Evolutionary conservation across 2,329 filamentous ascomycete genomes (phyloP), one percentile per base, ranked within the genome.

Genomic region (Aspergillus terreus): DNA sequence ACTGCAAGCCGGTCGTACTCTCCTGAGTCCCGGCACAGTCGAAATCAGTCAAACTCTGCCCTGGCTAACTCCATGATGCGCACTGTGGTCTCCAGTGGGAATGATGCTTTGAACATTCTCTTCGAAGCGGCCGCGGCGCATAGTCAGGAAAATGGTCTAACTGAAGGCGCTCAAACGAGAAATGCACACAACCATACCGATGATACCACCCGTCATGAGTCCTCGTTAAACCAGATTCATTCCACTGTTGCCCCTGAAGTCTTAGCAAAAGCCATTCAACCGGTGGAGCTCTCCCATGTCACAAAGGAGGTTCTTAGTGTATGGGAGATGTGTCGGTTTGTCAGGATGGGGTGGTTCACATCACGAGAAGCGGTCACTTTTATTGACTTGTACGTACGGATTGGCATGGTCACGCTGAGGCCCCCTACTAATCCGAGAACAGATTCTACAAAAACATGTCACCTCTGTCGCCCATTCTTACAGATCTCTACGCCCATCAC

Each of bases 271-370:
- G 55, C 57, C 14, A 58, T 57, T n/a, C 60, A 49, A n/a, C 65
- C 65, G 2, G 61, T 65, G 7, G 55, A 63, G 11, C 47, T 71
- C 10, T 69, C 67, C 1, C 43, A 65, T 27, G 63, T 56, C 10
- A 56, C 63, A 1, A 60, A 61, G 9, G 68, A 73, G 4, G 73
- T 73, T 9, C 64, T 79, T 32, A 67, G 70, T 46, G 61, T 75
- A 15, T 80, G 77, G 77, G 75, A 76, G 14, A 64, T 71, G 3
- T 78, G 76, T 58, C 73, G 78, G 0, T 82, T 81, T 57, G 78
- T 81, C 15, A 76, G 75, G 51, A 79, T 80, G 76, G 79, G 78
- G 0, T 81, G 78, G 78, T 77, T 82, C 49, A 77, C 77, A 0
- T 77, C 79, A 3, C 71, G 76, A 49, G 79, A 82, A 58, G 78